Evolutionary conservation across 306 rosid genomes (phyloP).

Genomic region (Castanea sativa): DNA sequence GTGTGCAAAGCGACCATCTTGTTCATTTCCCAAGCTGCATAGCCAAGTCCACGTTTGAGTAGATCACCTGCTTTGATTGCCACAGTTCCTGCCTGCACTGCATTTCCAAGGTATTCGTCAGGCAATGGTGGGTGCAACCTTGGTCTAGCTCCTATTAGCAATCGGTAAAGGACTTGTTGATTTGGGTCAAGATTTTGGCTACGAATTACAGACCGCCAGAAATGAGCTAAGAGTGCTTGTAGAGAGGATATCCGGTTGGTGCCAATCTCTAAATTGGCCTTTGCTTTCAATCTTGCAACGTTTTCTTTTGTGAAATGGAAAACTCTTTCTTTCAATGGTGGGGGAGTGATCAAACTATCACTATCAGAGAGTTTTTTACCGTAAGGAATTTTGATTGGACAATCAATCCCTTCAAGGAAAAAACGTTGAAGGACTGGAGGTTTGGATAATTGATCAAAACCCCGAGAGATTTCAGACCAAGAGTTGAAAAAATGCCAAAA

Average conservation of each 20-base stretch:
- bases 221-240: slow-evolving; percentile 10
- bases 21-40: not conserved
- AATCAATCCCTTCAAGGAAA: not conserved
- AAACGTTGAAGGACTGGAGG: not conserved
- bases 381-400: not conserved
- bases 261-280: slow-evolving; percentile 9
- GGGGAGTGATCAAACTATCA: not conserved
- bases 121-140: not conserved
- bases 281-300: not conserved
- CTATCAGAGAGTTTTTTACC: too few species aligned
- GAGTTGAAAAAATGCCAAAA: not conserved
- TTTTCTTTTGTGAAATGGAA: slow-evolving; percentile 4
- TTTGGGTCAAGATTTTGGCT: not conserved
- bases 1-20: not conserved
- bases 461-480: not conserved
- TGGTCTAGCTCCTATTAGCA: not conserved
- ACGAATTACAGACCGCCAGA: not conserved
- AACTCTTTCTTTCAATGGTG: not conserved
- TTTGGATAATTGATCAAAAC: not conserved
- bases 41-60: not conserved
- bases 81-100: not conserved
- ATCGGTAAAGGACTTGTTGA: not conserved
- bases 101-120: not conserved
- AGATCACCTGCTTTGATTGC: not conserved
- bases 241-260: not conserved